These are phyloP conservation scores for Ogataea degrootiae DNA, from an alignment of 805 yeast species.

Conservation along the genomic window DNA sequence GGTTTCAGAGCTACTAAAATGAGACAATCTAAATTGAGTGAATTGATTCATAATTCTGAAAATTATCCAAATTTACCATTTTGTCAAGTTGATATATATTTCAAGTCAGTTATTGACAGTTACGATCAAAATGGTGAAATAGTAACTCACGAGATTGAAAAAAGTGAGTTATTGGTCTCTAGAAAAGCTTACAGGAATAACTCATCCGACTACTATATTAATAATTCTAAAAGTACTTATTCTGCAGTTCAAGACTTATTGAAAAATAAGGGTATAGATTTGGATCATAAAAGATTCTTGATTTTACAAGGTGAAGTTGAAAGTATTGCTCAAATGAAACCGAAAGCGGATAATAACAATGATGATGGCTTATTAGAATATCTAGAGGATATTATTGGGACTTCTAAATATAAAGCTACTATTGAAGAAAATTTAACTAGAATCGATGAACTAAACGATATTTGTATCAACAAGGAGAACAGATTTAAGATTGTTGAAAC, in stretches of 20 bases:
- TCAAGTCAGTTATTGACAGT: slow-evolving; percentile 66
- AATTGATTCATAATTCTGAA: slow-evolving; percentile 88
- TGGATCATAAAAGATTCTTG: slow-evolving; percentile 90
- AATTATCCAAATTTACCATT: slow-evolving; percentile 56
- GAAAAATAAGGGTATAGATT: slow-evolving; percentile 80
- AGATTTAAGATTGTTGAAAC: slow-evolving; percentile 75
- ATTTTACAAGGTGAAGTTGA: slow-evolving; percentile 98
- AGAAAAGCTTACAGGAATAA: slow-evolving; percentile 77
- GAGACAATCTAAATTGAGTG: slow-evolving; percentile 94
- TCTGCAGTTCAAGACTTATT: slow-evolving; percentile 73
- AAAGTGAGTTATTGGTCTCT: slow-evolving; percentile 62
- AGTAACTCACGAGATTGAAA: slow-evolving; percentile 43
- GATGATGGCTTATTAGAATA: slow-evolving; percentile 95
- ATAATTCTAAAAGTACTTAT: slow-evolving; percentile 65
- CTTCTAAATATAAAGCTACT: slow-evolving; percentile 71
- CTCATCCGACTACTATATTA: slow-evolving; percentile 71
- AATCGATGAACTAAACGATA: slow-evolving; percentile 73
- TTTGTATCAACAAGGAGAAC: slow-evolving; percentile 74
- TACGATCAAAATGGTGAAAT: slow-evolving; percentile 16
- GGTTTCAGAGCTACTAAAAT: slow-evolving; percentile 95
- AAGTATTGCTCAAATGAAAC: slow-evolving; percentile 96
- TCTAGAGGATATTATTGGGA: slow-evolving; percentile 94
- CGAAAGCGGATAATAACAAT: slow-evolving; percentile 87
- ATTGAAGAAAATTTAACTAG: slow-evolving; percentile 61
- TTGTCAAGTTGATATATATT: slow-evolving; percentile 90